Conservation (phyloP, 768 basidiomycete species). For the Chalciporus sphaerocephalus region DNA sequence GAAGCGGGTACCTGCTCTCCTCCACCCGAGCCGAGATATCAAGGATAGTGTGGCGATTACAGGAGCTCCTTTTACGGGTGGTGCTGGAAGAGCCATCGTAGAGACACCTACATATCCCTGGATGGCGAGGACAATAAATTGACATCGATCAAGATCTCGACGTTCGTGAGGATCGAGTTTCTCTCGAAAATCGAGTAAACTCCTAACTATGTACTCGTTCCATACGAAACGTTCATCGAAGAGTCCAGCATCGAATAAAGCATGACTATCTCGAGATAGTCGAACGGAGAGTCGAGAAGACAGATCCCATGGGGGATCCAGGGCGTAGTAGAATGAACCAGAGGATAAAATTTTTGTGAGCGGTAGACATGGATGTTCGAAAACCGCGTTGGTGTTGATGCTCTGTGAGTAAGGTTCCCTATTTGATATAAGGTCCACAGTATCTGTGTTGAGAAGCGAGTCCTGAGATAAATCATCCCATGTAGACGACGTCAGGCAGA, state of each 20-base stretch:
- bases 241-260: conserved; percentile 46
- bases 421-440: conserved; percentile 40
- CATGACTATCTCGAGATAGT: conserved; percentile 46
- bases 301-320: conserved; percentile 82
- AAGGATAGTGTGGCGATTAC: conserved; percentile 71
- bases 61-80: conserved; percentile 69
- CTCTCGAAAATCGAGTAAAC: conserved; percentile 84
- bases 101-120: conserved; percentile 91
- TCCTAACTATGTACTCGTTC: conserved; percentile 89
- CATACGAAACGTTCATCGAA: conserved; percentile 89
- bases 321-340: conserved; percentile 90
- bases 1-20: conserved; percentile 94
- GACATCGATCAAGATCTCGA: conserved; percentile 72
- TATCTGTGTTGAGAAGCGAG: conserved; percentile 53
- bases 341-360: conserved; percentile 88
- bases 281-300: conserved; percentile 77
- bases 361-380: conserved; percentile 88
- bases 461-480: conserved; percentile 78
- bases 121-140: conserved; percentile 86
- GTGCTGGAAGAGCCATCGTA: conserved; percentile 71
- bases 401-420: conserved; percentile 44
- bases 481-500: conserved; percentile 72
- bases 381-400: conserved; percentile 43
- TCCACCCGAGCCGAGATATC: conserved; percentile 88
- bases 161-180: conserved; percentile 67